Evolutionary conservation across 371 early-diverging fungal genomes (phyloP).

Genomic region (Mortierella sp.): DNA sequence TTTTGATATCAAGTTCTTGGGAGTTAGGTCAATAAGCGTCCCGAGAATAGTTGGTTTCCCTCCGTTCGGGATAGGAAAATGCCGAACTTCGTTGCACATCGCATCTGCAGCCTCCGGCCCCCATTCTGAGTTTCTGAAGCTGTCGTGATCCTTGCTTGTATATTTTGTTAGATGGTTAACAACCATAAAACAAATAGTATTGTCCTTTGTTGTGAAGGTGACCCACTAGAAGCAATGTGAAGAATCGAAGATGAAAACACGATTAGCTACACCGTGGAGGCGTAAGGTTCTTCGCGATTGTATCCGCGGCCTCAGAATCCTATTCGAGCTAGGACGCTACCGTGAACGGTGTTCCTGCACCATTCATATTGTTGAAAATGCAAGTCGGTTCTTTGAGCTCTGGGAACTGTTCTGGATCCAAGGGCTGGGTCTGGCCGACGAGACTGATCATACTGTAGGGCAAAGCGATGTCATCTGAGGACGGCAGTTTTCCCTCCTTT

Average conservation of each 20-base stretch:
- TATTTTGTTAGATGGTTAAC: slow-evolving; percentile 9
- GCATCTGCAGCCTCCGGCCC: slow-evolving; percentile 32
- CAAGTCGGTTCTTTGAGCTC: not conserved
- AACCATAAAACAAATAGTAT: slow-evolving; percentile 24
- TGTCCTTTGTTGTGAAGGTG: slow-evolving; percentile 17
- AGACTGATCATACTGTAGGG: slow-evolving; percentile 18
- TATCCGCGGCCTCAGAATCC: no score
- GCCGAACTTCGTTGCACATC: slow-evolving; percentile 32
- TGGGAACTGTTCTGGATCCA: slow-evolving; percentile 20
- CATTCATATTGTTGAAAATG: slow-evolving; percentile 4
- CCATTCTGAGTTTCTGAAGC: slow-evolving; percentile 26
- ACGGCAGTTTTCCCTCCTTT: slow-evolving; percentile 17
- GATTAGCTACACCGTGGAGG: no score
- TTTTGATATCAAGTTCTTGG: slow-evolving; percentile 19
- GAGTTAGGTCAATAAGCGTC: slow-evolving; percentile 13
- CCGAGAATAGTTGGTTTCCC: not conserved
- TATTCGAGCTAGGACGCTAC: slow-evolving; percentile 5
- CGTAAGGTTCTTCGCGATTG: no score
- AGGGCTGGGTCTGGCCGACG: slow-evolving; percentile 17
- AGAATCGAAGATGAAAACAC: not conserved
- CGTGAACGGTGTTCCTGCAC: slow-evolving; percentile 2
- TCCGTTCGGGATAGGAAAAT: slow-evolving; percentile 14
- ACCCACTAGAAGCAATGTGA: slow-evolving; percentile 7
- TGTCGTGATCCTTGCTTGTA: slow-evolving; percentile 7
- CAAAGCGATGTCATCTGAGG: slow-evolving; percentile 12